A percentile compares a stretch with the other conserved stretches of the same genome.
These are phyloP conservation scores for Podaxis pistillaris DNA, from an alignment of 768 basidiomycete species.

Conservation along the genomic window DNA sequence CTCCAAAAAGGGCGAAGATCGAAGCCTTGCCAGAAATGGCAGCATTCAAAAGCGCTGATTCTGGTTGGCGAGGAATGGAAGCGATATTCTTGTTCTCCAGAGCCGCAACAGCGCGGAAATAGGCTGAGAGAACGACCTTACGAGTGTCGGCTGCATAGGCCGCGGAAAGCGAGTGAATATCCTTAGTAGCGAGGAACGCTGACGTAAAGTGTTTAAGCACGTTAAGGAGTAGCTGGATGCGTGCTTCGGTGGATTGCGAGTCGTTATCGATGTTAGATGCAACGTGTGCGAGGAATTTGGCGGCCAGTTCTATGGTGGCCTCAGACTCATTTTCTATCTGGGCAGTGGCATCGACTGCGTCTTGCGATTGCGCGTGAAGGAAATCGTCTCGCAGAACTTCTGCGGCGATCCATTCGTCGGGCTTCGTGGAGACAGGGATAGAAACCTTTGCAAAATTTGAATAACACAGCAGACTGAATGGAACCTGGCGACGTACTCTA, in stretches of 20 bases:
- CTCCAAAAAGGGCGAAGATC: constrained; percentile 93
- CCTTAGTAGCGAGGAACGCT: constrained; percentile 66
- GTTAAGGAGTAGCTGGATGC: constrained; percentile 67
- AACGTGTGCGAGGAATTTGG: constrained; percentile 80
- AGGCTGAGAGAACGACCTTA: constrained; percentile 73
- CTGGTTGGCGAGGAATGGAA: constrained; percentile 55
- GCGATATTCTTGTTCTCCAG: constrained; percentile 57
- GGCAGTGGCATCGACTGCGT: constrained; percentile 51
- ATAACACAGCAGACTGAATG: constrained; percentile 5
- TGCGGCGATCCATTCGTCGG: constrained; percentile 89
- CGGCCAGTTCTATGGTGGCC: constrained; percentile 73
- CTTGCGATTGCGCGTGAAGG: constrained; percentile 58
- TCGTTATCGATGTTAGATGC: constrained; percentile 61
- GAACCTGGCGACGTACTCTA: constrained; percentile 40
- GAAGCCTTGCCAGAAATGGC: constrained; percentile 61
- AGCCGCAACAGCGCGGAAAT: constrained; percentile 72
- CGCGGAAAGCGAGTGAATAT: constrained; percentile 82
- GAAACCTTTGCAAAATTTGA: constrained; percentile 52
- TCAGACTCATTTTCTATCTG: constrained; percentile 57
- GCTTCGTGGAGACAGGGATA: constrained; percentile 79
- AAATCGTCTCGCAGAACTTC: constrained; percentile 93
- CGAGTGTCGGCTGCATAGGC: constrained; percentile 74
- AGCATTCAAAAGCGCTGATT: constrained; percentile 69
- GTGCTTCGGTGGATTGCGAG: constrained; percentile 48
- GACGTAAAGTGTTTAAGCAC: constrained; percentile 77